Base-by-base conservation (phyloP, 345 rosid species). In the Jatropha curcas region DNA sequence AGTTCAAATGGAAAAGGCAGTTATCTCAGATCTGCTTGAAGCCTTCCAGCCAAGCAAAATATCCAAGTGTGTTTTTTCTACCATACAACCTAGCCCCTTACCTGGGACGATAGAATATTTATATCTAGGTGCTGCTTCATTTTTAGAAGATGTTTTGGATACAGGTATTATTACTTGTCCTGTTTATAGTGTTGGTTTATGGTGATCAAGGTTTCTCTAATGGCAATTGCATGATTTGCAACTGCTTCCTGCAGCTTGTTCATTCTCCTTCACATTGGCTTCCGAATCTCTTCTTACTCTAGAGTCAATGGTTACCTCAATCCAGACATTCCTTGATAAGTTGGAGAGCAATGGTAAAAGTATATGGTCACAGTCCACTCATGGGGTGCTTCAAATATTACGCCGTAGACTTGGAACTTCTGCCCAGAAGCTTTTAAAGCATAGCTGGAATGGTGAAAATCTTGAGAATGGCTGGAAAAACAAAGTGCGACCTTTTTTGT, bases 401-500 rank as follows among this genome's bases (percentile, higher is more conserved):
- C 71, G 50, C 50, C 57, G 79, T 50, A 89, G 81, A 78, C 87
- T 90, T 65, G 88, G 85, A 82, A 76, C 73, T 77, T 89, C 86
- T 65, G 94, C 98, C 61, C 84, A 82, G 77, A 92, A 87, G 75
- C 82, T 92, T 68, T 75, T 90, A 68, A 84, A 75, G 71, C 83
- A 87, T 77, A 70, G 80, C 35, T 90, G 96, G 98, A 71, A 81
- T 69, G 72, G 66, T 31, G 83, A 78, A 76, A 84, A 73, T 66
- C 79, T 80, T 69, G 94, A 90, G 77, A 82, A 86, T 73, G 89
- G 89, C 57, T 84, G 89, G 87, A 92, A 88, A 88, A 86, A 84
- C 78, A 89, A 88, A 80, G 98, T 92, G 80, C 90, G 74, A 51
- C 35, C 41, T 72, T 57, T 69, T 39, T 70, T 53, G 72, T 69